Base-by-base conservation (phyloP, 129 eudicot genomes). In the Chrysanthemum makinoi region DNA sequence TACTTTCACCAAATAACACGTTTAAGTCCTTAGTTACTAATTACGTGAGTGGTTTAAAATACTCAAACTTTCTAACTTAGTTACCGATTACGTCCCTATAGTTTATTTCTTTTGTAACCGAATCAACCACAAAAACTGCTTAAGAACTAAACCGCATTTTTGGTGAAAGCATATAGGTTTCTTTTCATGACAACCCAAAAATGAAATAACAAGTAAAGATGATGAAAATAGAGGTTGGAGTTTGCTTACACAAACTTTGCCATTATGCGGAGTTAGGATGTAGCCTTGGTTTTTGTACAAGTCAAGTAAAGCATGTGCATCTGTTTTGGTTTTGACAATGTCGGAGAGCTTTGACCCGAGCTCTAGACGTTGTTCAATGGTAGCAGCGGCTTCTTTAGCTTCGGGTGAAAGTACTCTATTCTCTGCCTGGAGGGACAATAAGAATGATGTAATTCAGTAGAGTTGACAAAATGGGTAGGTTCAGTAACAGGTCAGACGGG, bases 311-410 rank as follows among this genome's bases (percentile, higher is more conserved):
- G 94, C 96, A 69, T 70, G 73, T 13, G 86, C 95, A 63, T 95
- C 99, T 43, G 70, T 83, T 83, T 79, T 83, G 12, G 76, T 86
- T 55, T 77, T 83, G 43, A 84, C 83, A 47, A 95, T 65, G 28
- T 82, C 86, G 28, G 96, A 90, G 47, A 90, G 87, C 76, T 86
- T 86, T 69, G 95, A 87, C 73, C 99, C 99, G 44, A 95, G 80
- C 78, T 79, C 86, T 70, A 90, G 72, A 48, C 91, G 89, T 51
- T 83, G 83, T 65, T 83, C 95, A 43, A 95, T 88, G 19, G 75
- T 80, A 59, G 91, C 81, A 69, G 99, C 99, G 16, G 97, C 96
- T 50, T 77, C 82, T 76, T 90, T 95, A 52, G 99, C 99, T 75
- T 84, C 97, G 0, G 65, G 59, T 44, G 99, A 84, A n/a, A 90